Evolutionary conservation across 2,329 filamentous ascomycete species (phyloP).

Genomic region (Cercospora sp.): DNA sequence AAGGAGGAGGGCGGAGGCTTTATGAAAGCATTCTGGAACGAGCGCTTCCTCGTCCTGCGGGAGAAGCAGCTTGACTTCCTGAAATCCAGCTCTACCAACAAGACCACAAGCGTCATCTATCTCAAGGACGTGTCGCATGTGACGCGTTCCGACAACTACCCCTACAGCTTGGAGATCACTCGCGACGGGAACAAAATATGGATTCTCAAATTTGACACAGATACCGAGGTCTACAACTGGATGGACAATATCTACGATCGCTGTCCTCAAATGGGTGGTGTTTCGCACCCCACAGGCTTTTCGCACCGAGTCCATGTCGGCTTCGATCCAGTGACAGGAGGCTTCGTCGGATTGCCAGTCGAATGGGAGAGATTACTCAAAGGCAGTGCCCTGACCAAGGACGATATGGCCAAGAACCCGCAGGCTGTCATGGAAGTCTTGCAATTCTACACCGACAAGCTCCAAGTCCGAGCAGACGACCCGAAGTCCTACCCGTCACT

Average conservation of each 20-base stretch:
- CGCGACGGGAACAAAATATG: conserved; percentile 82
- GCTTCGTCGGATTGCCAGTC: conserved; percentile 88
- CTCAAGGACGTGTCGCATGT: conserved; percentile 88
- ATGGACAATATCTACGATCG: conserved; percentile 97
- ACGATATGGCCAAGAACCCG: conserved; percentile 97
- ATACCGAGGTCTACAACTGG: conserved; percentile 98
- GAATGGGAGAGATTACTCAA: conserved; percentile 98
- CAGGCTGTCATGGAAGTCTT: conserved; percentile 71
- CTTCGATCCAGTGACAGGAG: conserved; percentile 91
- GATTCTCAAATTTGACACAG: conserved; percentile 89
- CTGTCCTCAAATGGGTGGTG: conserved; percentile 95
- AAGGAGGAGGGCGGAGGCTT: conserved; percentile 84
- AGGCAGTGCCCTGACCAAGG: conserved; percentile 94
- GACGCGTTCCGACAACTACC: conserved; percentile 84
- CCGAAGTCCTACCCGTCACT: conserved; percentile 67
- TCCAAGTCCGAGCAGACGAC: conserved; percentile 73
- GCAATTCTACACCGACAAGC: conserved; percentile 78
- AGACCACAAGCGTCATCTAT: conserved; percentile 80
- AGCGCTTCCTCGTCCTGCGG: conserved; percentile 86
- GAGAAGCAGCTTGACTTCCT: conserved; percentile 93
- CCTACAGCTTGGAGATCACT: conserved; percentile 92
- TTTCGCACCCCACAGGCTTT: conserved; percentile 98
- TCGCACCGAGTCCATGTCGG: conserved; percentile 95
- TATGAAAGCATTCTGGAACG: conserved; percentile 68
- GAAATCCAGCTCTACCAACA: conserved; percentile 79